Conservation (phyloP, 495 filamentous ascomycete genomes). For the Penicillium tannophilum region DNA sequence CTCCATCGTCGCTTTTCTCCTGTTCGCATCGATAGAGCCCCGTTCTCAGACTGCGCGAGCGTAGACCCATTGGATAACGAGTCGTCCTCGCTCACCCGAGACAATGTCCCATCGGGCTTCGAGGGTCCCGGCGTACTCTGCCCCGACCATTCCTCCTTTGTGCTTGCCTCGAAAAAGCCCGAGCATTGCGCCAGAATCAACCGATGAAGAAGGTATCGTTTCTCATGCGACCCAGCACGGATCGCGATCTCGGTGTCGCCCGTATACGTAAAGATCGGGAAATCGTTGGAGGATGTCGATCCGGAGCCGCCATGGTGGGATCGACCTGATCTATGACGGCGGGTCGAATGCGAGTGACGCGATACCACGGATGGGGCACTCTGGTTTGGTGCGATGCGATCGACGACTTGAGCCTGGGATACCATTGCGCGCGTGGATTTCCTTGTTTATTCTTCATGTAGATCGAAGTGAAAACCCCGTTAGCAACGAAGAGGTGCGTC, state of each 20-base stretch:
- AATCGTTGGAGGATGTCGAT: constrained; percentile 80
- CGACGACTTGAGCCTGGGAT: constrained; percentile 67
- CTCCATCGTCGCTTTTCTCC: constrained; percentile 68
- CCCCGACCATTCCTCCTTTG: constrained; percentile 83
- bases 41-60: constrained; percentile 41
- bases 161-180: constrained; percentile 90
- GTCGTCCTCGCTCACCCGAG: constrained; percentile 60
- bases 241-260: constrained; percentile 91
- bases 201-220: constrained; percentile 81
- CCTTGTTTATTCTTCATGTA: constrained; percentile 1
- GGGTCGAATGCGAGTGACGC: constrained; percentile 54
- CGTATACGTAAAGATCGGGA: constrained; percentile 84
- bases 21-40: constrained; percentile 32
- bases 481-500: constrained; percentile 8
- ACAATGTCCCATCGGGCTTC: constrained; percentile 44
- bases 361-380: constrained; percentile 62
- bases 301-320: constrained; percentile 77
- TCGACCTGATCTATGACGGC: constrained; percentile 72
- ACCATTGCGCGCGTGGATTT: constrained; percentile 55
- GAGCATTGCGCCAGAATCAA: constrained; percentile 85
- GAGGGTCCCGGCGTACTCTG: constrained; percentile 27
- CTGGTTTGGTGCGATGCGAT: constrained; percentile 51
- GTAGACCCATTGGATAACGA: constrained; percentile 47
- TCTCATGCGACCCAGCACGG: constrained; percentile 68
- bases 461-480: background rate